Evolutionary conservation across 2,329 filamentous ascomycete species (phyloP).

Genomic region (Sarocladium brachiariae): DNA sequence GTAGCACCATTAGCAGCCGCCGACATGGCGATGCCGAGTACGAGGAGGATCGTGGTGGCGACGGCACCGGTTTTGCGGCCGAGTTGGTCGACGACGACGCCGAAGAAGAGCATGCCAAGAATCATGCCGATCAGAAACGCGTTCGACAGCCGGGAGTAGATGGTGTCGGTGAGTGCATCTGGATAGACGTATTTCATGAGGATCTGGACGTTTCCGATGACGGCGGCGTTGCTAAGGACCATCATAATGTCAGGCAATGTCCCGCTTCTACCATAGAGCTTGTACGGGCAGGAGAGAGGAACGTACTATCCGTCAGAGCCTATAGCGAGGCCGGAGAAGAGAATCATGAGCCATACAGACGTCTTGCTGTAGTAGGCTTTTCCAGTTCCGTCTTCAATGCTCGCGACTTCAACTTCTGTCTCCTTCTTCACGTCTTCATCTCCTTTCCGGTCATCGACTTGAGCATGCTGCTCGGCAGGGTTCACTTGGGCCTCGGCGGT

Average conservation of each 20-base stretch:
- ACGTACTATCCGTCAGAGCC: slow-evolving; percentile 37
- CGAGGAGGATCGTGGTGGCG: slow-evolving; percentile 37
- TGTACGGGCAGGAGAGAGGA: too few relatives aligned
- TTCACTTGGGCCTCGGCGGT: not conserved
- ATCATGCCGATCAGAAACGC: slow-evolving; percentile 34
- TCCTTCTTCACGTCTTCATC: slow-evolving; percentile 9
- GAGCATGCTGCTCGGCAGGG: not conserved
- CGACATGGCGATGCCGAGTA: slow-evolving; percentile 36
- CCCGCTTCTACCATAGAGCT: too few relatives aligned
- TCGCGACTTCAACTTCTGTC: slow-evolving; percentile 15
- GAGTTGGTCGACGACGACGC: slow-evolving; percentile 36
- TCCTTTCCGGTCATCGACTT: slow-evolving; percentile 11
- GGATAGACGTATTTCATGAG: slow-evolving; percentile 25
- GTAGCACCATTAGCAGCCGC: slow-evolving; percentile 36
- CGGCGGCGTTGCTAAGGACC: slow-evolving; percentile 26
- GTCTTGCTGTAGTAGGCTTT: slow-evolving; percentile 30
- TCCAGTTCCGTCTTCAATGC: slow-evolving; percentile 11
- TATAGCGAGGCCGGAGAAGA: slow-evolving; percentile 39
- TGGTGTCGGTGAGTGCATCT: slow-evolving; percentile 22
- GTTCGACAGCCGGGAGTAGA: slow-evolving; percentile 33
- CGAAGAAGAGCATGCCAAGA: slow-evolving; percentile 32
- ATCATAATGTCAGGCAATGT: too few relatives aligned
- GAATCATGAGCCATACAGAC: slow-evolving; percentile 35
- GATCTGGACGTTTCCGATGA: slow-evolving; percentile 27
- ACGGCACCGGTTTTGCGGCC: slow-evolving; percentile 39